Base-by-base conservation (phyloP, 768 basidiomycete species). In the Lepiota brunneoincarnata region DNA sequence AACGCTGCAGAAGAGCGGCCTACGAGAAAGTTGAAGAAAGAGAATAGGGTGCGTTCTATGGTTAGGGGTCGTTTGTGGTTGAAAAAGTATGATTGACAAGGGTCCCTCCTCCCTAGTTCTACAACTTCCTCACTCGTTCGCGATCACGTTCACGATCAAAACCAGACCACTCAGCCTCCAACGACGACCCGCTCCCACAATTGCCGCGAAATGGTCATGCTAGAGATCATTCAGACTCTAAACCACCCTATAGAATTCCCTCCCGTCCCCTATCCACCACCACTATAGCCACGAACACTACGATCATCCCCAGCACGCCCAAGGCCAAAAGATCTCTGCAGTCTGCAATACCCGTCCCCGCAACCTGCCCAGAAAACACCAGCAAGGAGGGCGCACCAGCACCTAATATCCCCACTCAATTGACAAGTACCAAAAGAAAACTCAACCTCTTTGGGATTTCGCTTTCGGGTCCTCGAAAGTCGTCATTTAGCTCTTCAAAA, bases 221-320 rank as follows among this genome's bases (percentile, higher is more conserved):
- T 12, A 26, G n/a, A 40, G 38, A 47, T 24, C 9, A 20, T 17
- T 57, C 67, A 4, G 68, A 67, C 44, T 71, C 79, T 23, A 80
- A 80, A 62, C 80, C 82, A 1, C 59, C 72, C 21, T 70, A 78
- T 4, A 77, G 83, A 53, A 55, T 78, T 53, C 72, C 73, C 55
- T 83, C 81, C 18, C 79, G 87, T 5, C 87, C 87, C 3, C 69
- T 89, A 20, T 87, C 86, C 2, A 79, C 82, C 18, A 83, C 80
- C 0, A 86, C 86, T 0, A 80, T 80, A 15, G 77, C 80, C 1
- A 86, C 86, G 2, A 80, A 80, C 61, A 75, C 79, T 17, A 86
- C 86, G 4, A 72, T 82, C 51, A 81, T 78, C 5, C 83, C 84
- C n/a, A 69, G 71, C 14, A 81, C 82, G 0, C 80, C 80, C 21